Base-by-base conservation (phyloP, 2,329 filamentous ascomycete genomes). In the Clarireedia paspali region DNA sequence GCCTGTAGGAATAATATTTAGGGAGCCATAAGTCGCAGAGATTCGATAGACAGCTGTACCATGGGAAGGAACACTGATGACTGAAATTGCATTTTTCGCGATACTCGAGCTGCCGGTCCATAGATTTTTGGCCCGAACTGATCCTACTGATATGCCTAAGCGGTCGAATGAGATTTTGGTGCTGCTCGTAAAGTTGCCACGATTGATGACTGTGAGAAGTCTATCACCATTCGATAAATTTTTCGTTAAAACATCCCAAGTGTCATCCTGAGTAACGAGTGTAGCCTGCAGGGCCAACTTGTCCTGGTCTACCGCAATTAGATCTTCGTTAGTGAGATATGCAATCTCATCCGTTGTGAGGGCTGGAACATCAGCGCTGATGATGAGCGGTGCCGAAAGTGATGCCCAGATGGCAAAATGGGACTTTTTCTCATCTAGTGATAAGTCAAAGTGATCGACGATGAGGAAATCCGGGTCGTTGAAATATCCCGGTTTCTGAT, bases 161-260 rank as follows among this genome's bases (percentile, higher is more conserved):
- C 57, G 57, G 17, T 50, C 58, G 47, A 60, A 67, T 53, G 60
- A 51, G 63, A 62, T 38, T 63, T 69, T 63, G 7, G 77, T 62
- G 7, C 48, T 68, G 3, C 66, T 63, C 6, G 66, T 67, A 2
- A 53, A 63, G 1, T 68, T 65, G 1, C 73, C 73, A 9, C 70
- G 68, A 61, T 79, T 79, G 15, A 79, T 63, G 7, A 78, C 66
- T 0, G 74, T 74, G n/a, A 78, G 63, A 9, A 79, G 58, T 3
- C 75, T 69, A 59, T 77, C 75, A 2, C 75, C 74, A 51, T 76
- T 75, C 6, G 69, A 72, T 14, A 79, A 63, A 55, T 68, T 73
- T 63, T 74, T 74, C 12, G 74, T 75, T 40, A 79, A 61, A 4
- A 78, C 70, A 59, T 79, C 76, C 63, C 74, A 74, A 4, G 60